A percentile compares a stretch with the other conserved stretches of the same genome.
Evolutionary conservation across 257 asterid genomes (phyloP).

Genomic region (Nicotiana paniculata): DNA sequence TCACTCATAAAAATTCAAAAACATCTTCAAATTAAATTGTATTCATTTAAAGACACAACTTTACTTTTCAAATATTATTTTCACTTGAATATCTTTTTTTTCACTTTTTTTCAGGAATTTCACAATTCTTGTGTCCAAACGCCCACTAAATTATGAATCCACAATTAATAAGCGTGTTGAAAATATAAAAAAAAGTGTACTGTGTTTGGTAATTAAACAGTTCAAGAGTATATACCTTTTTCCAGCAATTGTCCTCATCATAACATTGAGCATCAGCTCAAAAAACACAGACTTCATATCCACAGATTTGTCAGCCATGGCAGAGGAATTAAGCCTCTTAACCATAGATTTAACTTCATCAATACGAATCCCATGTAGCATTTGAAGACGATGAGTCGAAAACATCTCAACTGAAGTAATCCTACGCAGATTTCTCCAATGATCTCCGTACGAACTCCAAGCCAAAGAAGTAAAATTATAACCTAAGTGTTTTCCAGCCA

Average conservation of each 20-base stretch:
- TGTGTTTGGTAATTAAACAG: too few relatives aligned
- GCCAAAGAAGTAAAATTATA: constrained; percentile 40
- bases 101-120: too few relatives aligned
- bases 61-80: too few relatives aligned
- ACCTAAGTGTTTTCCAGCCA: constrained; percentile 52
- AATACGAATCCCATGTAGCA: constrained; percentile 41
- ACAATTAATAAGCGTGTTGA: too few relatives aligned
- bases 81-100: too few relatives aligned
- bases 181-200: too few relatives aligned
- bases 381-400: constrained; percentile 46
- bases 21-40: too few relatives aligned
- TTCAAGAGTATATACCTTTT: background rate
- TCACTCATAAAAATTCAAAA: too few relatives aligned
- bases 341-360: constrained; percentile 51
- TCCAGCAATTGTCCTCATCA: constrained; percentile 43
- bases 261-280: constrained; percentile 28
- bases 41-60: too few relatives aligned
- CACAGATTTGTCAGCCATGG: constrained; percentile 11
- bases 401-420: constrained; percentile 45
- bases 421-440: constrained; percentile 57
- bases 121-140: too few relatives aligned
- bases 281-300: constrained; percentile 38
- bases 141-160: too few relatives aligned
- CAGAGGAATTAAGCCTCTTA: constrained; percentile 12
- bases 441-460: constrained; percentile 53